Base-by-base conservation (phyloP, 192 early-diverging fungal genomes). In the Coemansia sp. region DNA sequence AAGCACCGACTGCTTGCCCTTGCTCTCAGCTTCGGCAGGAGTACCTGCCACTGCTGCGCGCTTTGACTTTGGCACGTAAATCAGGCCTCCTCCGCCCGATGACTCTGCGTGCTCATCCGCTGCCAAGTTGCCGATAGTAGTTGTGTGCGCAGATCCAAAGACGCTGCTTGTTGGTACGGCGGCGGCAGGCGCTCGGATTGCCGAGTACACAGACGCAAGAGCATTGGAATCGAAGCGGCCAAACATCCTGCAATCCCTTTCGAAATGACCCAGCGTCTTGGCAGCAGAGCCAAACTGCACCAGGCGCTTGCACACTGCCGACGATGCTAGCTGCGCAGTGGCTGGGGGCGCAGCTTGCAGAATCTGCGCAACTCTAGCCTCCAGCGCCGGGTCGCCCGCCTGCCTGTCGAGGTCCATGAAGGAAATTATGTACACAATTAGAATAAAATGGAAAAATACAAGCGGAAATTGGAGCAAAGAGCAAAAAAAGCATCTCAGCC, bases 231-330 rank as follows among this genome's bases (percentile, higher is more conserved):
- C 76, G 44, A 79, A 73, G 19, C 76, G 70, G 0, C 70, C 76
- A 70, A 79, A 79, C 67, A 67, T 79, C 43, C 44, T 46, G 60
- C 76, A 79, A 3, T 67, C 63, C n/a, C 33, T 52, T n/a, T 79
- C 70, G 21, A 79, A 79, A 42, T 70, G 59, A 40, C 55, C 41
- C 6, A 63, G 37, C 19, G 56, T 60, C 27, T 17, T 27, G 2
- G 76, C 58, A 8, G 44, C 46, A 15, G 29, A 17, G 3, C 53
- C 71, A 48, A 79, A 79, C 67, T 73, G 76, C 27, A 58, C 60
- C 18, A 79, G 67, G 8, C 76, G 61, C 43, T 62, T 64, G 59
- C 70, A 65, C 14, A 78, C 50, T 4, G 58, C 70, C 4, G 52
- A 33, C 8, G 76, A 63, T 14, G 67, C 58, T 3, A 63, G 34